Evolutionary conservation across 768 basidiomycete genomes (phyloP).

Genomic region (Phlegmacium glaucopus): DNA sequence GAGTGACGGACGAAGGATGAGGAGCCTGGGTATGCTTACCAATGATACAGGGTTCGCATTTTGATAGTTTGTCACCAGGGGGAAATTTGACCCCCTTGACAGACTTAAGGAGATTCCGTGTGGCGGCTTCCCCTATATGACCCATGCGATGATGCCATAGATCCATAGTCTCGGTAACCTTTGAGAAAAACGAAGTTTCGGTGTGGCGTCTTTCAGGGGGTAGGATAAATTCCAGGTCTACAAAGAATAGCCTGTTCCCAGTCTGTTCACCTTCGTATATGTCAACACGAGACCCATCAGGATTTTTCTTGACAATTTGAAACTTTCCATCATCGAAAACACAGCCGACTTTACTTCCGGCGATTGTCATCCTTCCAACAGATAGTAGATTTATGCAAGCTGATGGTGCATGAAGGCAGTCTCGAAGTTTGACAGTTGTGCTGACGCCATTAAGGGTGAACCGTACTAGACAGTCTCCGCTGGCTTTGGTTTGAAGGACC

Average conservation of each 20-base stretch:
- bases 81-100: neutral
- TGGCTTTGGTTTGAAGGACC: constrained; percentile 3
- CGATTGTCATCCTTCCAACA: constrained; percentile 1
- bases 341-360: neutral
- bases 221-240: neutral
- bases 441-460: neutral
- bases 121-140: constrained; percentile 9
- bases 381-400: constrained; percentile 9
- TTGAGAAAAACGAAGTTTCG: neutral
- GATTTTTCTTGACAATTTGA: too few species aligned
- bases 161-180: constrained; percentile 4
- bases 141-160: constrained; percentile 10
- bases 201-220: neutral
- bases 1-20: neutral
- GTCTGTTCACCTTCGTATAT: too few species aligned
- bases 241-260: too few species aligned
- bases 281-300: too few species aligned
- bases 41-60: constrained; percentile 11
- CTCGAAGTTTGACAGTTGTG: neutral
- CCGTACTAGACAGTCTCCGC: constrained; percentile 3
- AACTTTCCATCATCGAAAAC: neutral
- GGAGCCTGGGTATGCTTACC: constrained; percentile 4
- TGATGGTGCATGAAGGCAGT: constrained; percentile 9
- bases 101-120: neutral
- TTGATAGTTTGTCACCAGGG: neutral